These are phyloP conservation scores for Chytriomyces sp. DNA, from an alignment of 192 early-diverging fungal genomes.

Conservation along the genomic window DNA sequence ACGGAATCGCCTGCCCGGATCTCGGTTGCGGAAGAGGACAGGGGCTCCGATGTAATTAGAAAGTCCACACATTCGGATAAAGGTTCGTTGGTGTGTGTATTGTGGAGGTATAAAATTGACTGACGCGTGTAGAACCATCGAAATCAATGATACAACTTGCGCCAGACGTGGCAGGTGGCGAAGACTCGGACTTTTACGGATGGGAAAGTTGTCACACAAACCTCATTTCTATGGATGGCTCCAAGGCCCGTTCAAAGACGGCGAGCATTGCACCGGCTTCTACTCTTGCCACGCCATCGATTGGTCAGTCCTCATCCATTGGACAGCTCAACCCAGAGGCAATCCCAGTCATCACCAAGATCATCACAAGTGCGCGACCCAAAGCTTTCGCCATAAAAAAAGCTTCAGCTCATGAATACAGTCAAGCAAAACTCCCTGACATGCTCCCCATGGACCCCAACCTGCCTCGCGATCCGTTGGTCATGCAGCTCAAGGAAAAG, in stretches of 20 bases:
- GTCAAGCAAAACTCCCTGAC: conserved; percentile 4
- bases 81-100: conserved; percentile 22
- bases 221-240: conserved; percentile 31
- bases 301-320: background rate
- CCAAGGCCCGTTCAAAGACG: background rate
- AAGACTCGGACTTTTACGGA: conserved; percentile 1
- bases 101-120: conserved; percentile 12
- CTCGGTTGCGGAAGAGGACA: background rate
- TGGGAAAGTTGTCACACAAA: conserved; percentile 30
- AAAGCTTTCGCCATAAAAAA: conserved; percentile 24
- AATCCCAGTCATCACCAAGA: background rate
- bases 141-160: conserved; percentile 1
- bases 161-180: background rate
- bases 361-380: conserved; percentile 6
- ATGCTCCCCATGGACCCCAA: conserved; percentile 19
- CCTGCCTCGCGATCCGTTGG: conserved; percentile 6
- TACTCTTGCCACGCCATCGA: background rate
- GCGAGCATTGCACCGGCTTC: background rate
- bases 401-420: background rate
- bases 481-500: conserved; percentile 5
- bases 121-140: background rate
- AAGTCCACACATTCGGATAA: too few relatives aligned
- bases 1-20: too few relatives aligned
- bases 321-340: too few relatives aligned
- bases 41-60: conserved; percentile 1